Conservation (phyloP, 306 rosid species). For the Quercus wislizeni region DNA sequence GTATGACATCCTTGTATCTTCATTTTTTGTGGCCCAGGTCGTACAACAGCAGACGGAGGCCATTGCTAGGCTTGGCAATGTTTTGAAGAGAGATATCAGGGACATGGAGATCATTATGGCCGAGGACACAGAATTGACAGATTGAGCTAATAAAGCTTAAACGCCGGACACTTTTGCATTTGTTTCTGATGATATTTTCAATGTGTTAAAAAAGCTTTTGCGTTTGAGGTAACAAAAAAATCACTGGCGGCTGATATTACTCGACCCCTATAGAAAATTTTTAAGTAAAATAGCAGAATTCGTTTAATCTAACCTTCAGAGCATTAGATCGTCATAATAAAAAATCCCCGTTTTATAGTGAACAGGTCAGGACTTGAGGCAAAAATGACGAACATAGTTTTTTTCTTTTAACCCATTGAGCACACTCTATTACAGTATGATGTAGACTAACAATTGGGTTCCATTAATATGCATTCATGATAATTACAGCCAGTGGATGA, state of each 20-base stretch:
- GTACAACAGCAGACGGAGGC: constrained; percentile 96
- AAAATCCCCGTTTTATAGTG: background rate
- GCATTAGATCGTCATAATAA: background rate
- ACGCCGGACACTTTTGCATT: background rate
- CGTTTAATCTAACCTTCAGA: background rate
- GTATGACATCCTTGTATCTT: background rate
- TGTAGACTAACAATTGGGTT: no score
- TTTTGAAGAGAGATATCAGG: constrained; percentile 83
- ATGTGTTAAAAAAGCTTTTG: background rate
- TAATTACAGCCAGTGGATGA: no score
- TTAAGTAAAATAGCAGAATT: background rate
- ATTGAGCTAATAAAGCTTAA: constrained; percentile 9
- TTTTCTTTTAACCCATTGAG: background rate
- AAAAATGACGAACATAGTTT: background rate
- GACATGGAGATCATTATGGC: constrained; percentile 91
- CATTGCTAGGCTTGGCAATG: constrained; percentile 81
- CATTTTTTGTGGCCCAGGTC: constrained; percentile 52
- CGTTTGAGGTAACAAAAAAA: background rate
- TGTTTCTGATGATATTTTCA: background rate
- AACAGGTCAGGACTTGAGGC: background rate
- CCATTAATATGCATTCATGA: no score
- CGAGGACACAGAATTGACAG: constrained; percentile 44
- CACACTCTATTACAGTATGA: no score
- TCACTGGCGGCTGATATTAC: background rate
- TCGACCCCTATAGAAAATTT: background rate